Conservation (phyloP, 129 eudicot genomes). For the Apium graveolens region DNA sequence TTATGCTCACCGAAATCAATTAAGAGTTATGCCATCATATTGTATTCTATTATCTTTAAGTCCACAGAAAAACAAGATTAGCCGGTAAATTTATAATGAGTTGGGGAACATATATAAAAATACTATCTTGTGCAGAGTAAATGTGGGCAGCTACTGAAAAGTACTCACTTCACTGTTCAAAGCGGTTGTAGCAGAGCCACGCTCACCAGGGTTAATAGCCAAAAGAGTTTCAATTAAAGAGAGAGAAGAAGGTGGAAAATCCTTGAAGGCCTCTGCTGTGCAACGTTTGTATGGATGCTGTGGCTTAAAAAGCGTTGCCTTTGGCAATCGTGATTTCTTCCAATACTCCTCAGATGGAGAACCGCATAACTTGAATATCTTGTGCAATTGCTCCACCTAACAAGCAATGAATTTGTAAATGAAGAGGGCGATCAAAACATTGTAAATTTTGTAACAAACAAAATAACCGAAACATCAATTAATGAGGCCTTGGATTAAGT, state of each 20-base stretch:
- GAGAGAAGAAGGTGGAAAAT: conserved; percentile 79
- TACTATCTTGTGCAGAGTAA: neutral
- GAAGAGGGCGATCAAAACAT: neutral
- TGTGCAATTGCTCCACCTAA: conserved; percentile 82
- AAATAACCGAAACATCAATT: neutral
- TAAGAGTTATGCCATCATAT: neutral
- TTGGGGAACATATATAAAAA: neutral
- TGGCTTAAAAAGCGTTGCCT: conserved; percentile 87
- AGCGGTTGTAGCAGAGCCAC: conserved; percentile 67
- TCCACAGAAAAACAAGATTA: neutral
- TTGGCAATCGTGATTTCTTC: conserved; percentile 78
- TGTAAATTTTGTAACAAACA: neutral
- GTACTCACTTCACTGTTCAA: conserved; percentile 72
- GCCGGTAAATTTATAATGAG: neutral
- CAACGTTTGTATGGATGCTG: conserved; percentile 82
- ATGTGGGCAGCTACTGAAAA: neutral
- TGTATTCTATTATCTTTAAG: neutral
- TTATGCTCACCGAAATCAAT: neutral
- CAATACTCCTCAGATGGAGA: conserved; percentile 95
- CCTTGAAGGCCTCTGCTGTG: conserved; percentile 61
- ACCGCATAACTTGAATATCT: conserved; percentile 85
- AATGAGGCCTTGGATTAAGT: neutral
- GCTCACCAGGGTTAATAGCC: conserved; percentile 68
- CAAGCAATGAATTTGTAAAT: conserved; percentile 12
- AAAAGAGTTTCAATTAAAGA: conserved; percentile 68